Percentiles rank a stretch among this genome's conserved stretches.
Conservation (phyloP, 805 yeast genomes). For the Ascoidea rubescens region DNA sequence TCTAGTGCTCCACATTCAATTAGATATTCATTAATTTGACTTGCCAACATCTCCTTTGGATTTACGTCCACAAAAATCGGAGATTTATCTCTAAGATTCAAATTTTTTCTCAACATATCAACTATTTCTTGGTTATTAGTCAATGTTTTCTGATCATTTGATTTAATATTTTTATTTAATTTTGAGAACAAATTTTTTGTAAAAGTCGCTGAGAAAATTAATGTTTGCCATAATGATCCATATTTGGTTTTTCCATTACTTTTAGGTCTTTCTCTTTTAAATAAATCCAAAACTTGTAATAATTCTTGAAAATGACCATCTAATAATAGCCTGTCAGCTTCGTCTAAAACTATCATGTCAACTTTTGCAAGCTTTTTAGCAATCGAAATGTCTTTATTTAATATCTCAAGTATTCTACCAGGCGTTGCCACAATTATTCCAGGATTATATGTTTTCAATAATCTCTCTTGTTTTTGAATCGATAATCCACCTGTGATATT, state of each 20-base stretch:
- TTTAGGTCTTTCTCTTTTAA: slow-evolving; percentile 36
- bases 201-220: slow-evolving; percentile 93
- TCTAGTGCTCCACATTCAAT: slow-evolving; percentile 82
- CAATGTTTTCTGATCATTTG: slow-evolving; percentile 20
- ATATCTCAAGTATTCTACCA: slow-evolving; percentile 76
- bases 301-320: slow-evolving; percentile 95
- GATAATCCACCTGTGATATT: slow-evolving; percentile 91
- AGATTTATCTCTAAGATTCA: slow-evolving; percentile 50
- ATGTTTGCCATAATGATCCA: slow-evolving; percentile 57
- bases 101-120: slow-evolving; percentile 48
- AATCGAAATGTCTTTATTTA: slow-evolving; percentile 44
- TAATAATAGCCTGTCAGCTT: slow-evolving; percentile 88
- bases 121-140: slow-evolving; percentile 47
- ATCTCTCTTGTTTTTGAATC: slow-evolving; percentile 82
- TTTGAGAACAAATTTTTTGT: slow-evolving; percentile 71
- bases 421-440: slow-evolving; percentile 89
- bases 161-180: slow-evolving; percentile 30
- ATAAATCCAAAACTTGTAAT: slow-evolving; percentile 59
- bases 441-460: slow-evolving; percentile 53
- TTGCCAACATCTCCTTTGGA: slow-evolving; percentile 70
- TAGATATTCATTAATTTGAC: slow-evolving; percentile 66
- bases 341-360: slow-evolving; percentile 64
- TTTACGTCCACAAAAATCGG: slow-evolving; percentile 76
- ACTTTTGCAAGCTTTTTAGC: slow-evolving; percentile 27
- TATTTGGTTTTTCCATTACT: slow-evolving; percentile 22